A percentile compares a stretch with the other conserved stretches of the same genome.
These are phyloP conservation scores for Mycena maculata DNA, from an alignment of 768 basidiomycete genomes.

Conservation along the genomic window DNA sequence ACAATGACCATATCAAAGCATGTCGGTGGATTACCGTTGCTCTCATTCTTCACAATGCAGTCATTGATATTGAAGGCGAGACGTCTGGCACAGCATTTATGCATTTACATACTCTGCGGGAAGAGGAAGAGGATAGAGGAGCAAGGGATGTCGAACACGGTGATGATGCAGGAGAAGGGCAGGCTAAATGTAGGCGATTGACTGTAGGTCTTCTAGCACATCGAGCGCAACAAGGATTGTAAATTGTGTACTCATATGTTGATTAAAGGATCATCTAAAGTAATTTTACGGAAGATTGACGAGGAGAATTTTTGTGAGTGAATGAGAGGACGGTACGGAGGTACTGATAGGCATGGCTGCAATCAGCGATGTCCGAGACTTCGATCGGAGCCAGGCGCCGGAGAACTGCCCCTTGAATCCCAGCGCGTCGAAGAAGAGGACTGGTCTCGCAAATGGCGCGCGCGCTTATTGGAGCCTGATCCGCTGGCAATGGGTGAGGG, in stretches of 20 bases:
- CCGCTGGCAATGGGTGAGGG: no score
- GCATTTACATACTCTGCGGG: conserved; percentile 10
- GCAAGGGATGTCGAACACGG: conserved; percentile 1
- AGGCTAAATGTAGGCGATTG: conserved; percentile 33
- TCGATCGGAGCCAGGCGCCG: no score
- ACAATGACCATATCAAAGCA: conserved; percentile 41
- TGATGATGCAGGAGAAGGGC: conserved; percentile 26
- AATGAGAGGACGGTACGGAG: no score
- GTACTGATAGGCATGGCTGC: no score
- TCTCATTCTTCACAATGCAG: conserved; percentile 51
- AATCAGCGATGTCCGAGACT: no score
- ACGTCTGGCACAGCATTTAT: conserved; percentile 30
- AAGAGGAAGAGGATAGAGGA: conserved; percentile 33
- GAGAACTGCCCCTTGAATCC: no score
- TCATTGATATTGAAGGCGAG: conserved; percentile 48
- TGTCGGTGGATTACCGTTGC: conserved; percentile 46
- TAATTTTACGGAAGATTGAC: no score
- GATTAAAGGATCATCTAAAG: no score
- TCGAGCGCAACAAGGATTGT: conserved; percentile 3
- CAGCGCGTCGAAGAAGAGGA: no score
- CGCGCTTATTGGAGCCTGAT: no score
- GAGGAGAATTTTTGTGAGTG: no score
- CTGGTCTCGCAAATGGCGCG: no score
- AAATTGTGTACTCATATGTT: neutral
- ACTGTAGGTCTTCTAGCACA: conserved; percentile 35